Base-by-base conservation (phyloP, 306 rosid genomes). In the Senna tora region DNA sequence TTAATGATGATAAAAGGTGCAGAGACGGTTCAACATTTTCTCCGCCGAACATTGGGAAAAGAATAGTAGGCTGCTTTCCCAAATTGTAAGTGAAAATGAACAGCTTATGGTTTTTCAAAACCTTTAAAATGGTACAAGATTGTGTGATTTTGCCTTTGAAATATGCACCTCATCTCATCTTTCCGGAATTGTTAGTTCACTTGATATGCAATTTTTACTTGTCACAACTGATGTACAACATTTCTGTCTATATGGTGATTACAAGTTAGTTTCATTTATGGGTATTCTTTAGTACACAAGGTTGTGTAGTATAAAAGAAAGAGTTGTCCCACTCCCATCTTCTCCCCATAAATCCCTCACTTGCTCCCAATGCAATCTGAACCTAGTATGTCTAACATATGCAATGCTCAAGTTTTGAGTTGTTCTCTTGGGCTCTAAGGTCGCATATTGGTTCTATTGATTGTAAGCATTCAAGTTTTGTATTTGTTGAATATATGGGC, bases 21-120 rank as follows among this genome's bases (percentile, higher is more conserved):
- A 76, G 68, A 72, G 83, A 57, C 71, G 42, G 75, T 67, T 78
- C 89, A 53, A 6, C 43, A 57, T 67, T 13, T 58, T 66, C 85
- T 56, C 21, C 42, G 8, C 68, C 2, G 25, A 77, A 47, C 12
- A 20, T 41, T 54, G 65, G 52, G 53, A 84, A 78, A 76, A 52
- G 72, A 21, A 28, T 53, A 39, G 45, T 82, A n/a, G 73, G 86
- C 57, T 43, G 57, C 82, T 52, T 41, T 41, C 32, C 76, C 11
- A 68, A 74, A 53, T 71, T 11, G 96, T 93, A 71, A 75, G 87
- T 46, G 61, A 46, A 25, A 33, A 15, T 68, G 59, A 59, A 47
- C 73, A 28, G 33, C 67, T 77, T 65, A 30, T 58, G 75, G 4
- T 45, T 53, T 79, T 54, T 72, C 51, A 32, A 52, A 46, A 50